Evolutionary conservation across 208 protist species (phyloP), one percentile per base, ranked within the genome.

Genomic region (Crithidia bombi): DNA sequence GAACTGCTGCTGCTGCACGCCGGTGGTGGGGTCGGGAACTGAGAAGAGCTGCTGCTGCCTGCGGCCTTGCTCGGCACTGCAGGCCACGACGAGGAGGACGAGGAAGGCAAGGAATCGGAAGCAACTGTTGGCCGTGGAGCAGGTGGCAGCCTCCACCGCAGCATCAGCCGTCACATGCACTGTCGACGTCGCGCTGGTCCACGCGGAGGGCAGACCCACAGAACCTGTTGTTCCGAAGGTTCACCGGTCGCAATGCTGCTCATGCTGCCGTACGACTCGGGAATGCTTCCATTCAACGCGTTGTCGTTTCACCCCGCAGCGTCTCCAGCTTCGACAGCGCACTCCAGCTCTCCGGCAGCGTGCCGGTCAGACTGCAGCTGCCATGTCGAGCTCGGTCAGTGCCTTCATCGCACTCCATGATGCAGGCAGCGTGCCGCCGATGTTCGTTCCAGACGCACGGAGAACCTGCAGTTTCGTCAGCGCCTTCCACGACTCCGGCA

Each of bases 311-410:
- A 7, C 56, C 32, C 6, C 3, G 19, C 15, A 69, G 52, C 21
- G 15, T 52, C 23, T 1, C 25, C 51, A 69, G 35, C n/a, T 33
- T n/a, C 17, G 30, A 10, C 7, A 68, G 38, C 17, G 47, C 21
- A n/a, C 35, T 35, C 64, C 64, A 69, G 36, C 35, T 39, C 38
- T 6, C 52, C 5, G 64, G 64, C 38, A 69, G 64, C 15, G 64
- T 28, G 51, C 51, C 64, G 39, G 6, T 51, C 19, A 69, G 35
- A 14, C 10, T 5, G 28, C 54, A 58, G 28, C 17, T 28, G 64
- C 30, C 15, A 69, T 23, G 39, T 41, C 38, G 21, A 69, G 6
- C 28, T 38, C 36, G 2, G 25, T 49, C 52, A 69, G 30, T n/a
- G 35, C 19, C 9, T 1, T 23, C 64, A 69, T 36, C 6, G 36